A percentile compares a stretch with the other conserved stretches of the same genome.
Evolutionary conservation across 805 yeast species (phyloP).

Genomic region (Candida koratica): DNA sequence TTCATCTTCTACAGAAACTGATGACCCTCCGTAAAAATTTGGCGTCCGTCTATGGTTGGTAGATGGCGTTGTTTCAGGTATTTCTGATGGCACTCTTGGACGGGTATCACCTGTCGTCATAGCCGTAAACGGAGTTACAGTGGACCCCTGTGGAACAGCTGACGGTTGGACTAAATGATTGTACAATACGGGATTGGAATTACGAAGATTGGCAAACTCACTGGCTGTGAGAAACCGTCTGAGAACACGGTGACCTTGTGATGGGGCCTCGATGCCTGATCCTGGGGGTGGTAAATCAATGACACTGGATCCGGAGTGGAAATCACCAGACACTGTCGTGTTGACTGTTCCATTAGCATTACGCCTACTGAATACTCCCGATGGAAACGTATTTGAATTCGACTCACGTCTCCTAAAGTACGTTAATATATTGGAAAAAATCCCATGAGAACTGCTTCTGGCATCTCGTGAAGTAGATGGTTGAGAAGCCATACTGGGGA

Average conservation of each 20-base stretch:
- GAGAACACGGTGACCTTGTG: neutral
- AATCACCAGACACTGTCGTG: conserved; percentile 4
- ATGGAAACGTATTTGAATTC: conserved; percentile 31
- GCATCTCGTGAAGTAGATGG: conserved; percentile 1
- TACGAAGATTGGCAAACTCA: conserved; percentile 5
- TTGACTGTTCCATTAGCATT: conserved; percentile 41
- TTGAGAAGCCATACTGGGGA: too few species aligned
- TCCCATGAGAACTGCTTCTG: conserved; percentile 1
- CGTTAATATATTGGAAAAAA: conserved; percentile 20
- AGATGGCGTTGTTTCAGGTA: conserved; percentile 19
- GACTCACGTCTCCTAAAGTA: conserved; percentile 19
- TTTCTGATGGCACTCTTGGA: neutral
- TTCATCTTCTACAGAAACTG: conserved; percentile 23
- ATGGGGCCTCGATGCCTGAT: conserved; percentile 1
- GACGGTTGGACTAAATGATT: conserved; percentile 5
- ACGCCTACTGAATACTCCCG: conserved; percentile 48
- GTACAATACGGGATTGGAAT: conserved; percentile 2
- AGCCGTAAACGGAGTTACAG: neutral
- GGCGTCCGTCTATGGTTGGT: conserved; percentile 34
- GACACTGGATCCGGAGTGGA: conserved; percentile 3
- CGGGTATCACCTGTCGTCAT: neutral
- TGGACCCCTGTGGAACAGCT: neutral
- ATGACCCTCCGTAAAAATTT: conserved; percentile 43
- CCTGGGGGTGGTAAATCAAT: conserved; percentile 7
- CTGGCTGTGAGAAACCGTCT: conserved; percentile 2